phyloP scores from a whole-genome alignment of 352 stramenopile species.

The Aphanomyces euteiches region DNA sequence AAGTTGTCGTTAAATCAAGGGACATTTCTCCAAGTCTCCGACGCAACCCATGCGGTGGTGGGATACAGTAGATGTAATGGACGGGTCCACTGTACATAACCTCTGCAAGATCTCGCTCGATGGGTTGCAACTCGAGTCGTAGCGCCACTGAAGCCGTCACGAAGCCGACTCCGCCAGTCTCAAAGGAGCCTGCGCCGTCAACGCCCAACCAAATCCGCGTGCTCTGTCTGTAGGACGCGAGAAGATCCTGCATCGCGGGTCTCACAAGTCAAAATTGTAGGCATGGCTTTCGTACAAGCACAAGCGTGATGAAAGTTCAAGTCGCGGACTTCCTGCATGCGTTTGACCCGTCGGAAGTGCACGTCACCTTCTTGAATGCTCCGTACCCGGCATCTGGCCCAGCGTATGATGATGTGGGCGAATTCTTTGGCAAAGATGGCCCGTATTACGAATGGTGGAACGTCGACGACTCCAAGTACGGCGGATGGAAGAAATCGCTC shows the following conservation, averaged over 20 bases:
- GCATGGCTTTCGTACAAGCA: conserved; percentile 24
- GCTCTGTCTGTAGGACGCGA: conserved; percentile 14
- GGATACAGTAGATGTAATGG: too few relatives aligned
- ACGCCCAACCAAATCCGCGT: background rate
- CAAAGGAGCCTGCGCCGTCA: too few relatives aligned
- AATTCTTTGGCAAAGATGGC: conserved; percentile 30
- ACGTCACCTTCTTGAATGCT: conserved; percentile 16
- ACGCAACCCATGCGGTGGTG: too few relatives aligned
- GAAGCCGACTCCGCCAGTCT: too few relatives aligned
- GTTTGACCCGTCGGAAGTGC: background rate
- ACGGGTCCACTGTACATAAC: too few relatives aligned
- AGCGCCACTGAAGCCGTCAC: too few relatives aligned
- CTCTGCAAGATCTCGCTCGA: too few relatives aligned
- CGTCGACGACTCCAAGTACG: conserved; percentile 1
- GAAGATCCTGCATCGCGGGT: background rate
- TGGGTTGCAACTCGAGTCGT: too few relatives aligned
- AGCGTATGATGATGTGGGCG: conserved; percentile 20
- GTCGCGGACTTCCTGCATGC: conserved; percentile 15
- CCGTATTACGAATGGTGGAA: conserved; percentile 35
- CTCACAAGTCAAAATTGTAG: background rate
- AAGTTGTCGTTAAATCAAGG: too few relatives aligned
- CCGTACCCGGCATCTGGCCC: conserved; percentile 16
- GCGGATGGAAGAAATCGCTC: conserved; percentile 30
- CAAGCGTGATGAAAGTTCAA: conserved; percentile 18
- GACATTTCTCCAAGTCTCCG: too few relatives aligned